These are phyloP conservation scores for Pseudonitzschia multistriata DNA, from an alignment of 108 stramenopile genomes.

Conservation along the genomic window DNA sequence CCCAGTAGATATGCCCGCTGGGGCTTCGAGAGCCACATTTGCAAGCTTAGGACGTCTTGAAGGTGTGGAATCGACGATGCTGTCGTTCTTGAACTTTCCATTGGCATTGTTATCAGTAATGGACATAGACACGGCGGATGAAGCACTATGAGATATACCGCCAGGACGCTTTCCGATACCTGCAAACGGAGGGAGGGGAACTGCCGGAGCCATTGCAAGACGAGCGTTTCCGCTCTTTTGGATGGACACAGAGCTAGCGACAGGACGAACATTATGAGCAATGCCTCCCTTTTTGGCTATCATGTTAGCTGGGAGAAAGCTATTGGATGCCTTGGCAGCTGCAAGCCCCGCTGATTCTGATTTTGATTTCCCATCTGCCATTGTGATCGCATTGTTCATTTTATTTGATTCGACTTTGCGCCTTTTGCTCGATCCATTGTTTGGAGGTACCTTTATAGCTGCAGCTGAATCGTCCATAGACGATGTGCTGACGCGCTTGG, in stretches of 20 bases:
- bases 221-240: constrained; percentile 41
- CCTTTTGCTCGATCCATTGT: constrained; percentile 35
- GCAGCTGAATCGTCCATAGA: constrained; percentile 59
- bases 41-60: constrained; percentile 2
- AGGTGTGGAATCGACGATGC: constrained; percentile 1
- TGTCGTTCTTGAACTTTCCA: constrained; percentile 5
- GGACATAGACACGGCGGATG: constrained; percentile 11
- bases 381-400: constrained; percentile 3
- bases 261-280: constrained; percentile 56
- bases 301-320: constrained; percentile 43
- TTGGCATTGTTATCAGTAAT: constrained; percentile 4
- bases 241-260: constrained; percentile 13
- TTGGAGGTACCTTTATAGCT: constrained; percentile 32
- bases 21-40: constrained; percentile 11
- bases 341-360: constrained; percentile 17
- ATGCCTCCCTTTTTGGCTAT: constrained; percentile 81
- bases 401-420: constrained; percentile 24
- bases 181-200: constrained; percentile 73
- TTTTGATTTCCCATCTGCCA: background rate
- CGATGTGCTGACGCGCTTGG: constrained; percentile 60
- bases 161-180: constrained; percentile 63
- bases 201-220: constrained; percentile 58
- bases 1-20: background rate
- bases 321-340: constrained; percentile 8
- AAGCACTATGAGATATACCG: background rate